A percentile compares a stretch with the other conserved stretches of the same genome.
Conservation (phyloP, 2,329 filamentous ascomycete genomes). For the Calonectria hawksworthii region DNA sequence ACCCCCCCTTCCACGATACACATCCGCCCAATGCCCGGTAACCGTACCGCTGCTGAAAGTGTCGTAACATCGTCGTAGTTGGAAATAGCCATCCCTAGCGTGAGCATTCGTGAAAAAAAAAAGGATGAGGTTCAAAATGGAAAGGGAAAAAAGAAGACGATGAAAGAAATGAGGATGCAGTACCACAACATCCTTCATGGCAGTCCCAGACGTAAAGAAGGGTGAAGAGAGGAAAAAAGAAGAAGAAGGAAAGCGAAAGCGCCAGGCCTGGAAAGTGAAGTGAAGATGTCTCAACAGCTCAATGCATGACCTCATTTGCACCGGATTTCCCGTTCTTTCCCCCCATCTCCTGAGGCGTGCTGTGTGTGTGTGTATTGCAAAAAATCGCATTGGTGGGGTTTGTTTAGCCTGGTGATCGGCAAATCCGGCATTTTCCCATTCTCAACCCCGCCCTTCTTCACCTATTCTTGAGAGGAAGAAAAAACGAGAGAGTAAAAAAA, state of each 20-base stretch:
- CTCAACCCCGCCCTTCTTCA: neutral
- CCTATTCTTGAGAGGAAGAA: neutral
- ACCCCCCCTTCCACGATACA: neutral
- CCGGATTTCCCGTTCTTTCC: neutral
- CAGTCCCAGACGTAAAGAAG: neutral
- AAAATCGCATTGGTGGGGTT: neutral
- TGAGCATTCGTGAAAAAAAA: neutral
- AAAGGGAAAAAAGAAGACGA: neutral
- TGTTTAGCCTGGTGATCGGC: conserved; percentile 7
- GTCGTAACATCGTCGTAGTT: neutral
- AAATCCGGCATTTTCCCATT: neutral
- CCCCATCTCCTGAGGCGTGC: neutral
- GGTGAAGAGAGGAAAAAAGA: no score
- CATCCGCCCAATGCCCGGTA: neutral
- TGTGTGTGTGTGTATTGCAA: neutral
- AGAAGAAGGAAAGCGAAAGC: conserved; percentile 2
- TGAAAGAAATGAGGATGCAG: neutral
- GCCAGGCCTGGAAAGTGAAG: neutral
- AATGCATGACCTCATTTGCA: neutral
- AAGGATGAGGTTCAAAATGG: neutral
- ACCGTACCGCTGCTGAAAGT: neutral
- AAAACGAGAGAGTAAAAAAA: no score
- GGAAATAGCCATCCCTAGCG: neutral
- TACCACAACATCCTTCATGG: neutral
- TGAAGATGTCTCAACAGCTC: neutral